Conservation (phyloP, 345 rosid genomes). For the Limnanthes douglasii region DNA sequence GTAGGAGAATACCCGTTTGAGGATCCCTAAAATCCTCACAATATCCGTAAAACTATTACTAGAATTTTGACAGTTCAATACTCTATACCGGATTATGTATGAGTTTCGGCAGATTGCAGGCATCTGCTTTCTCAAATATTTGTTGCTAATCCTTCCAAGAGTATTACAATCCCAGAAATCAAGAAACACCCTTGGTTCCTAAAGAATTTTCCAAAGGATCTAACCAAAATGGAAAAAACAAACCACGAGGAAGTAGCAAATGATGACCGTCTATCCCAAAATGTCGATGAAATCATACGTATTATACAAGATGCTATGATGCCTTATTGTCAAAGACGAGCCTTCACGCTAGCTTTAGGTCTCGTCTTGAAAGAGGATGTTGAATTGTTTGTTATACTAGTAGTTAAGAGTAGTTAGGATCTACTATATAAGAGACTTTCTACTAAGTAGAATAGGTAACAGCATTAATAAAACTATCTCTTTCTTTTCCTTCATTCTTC, state of each 20-base stretch:
- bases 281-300: constrained; percentile 23
- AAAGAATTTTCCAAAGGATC: constrained; percentile 41
- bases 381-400: too few relatives aligned
- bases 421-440: too few relatives aligned
- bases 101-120: constrained; percentile 44
- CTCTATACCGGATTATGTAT: constrained; percentile 56
- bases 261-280: constrained; percentile 25
- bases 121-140: constrained; percentile 45
- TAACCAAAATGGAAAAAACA: constrained; percentile 35
- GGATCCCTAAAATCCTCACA: constrained; percentile 54
- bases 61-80: constrained; percentile 49
- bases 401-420: too few relatives aligned
- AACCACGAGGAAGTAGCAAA: constrained; percentile 12
- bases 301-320: constrained; percentile 39
- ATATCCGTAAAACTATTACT: constrained; percentile 56
- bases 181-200: constrained; percentile 61
- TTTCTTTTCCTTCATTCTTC: too few relatives aligned
- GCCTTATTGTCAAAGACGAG: too few relatives aligned
- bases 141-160: constrained; percentile 53
- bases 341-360: too few relatives aligned
- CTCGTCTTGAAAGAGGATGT: too few relatives aligned
- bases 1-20: constrained; percentile 72
- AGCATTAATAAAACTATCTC: too few relatives aligned
- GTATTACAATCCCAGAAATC: constrained; percentile 52
- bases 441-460: too few relatives aligned